Evolutionary conservation across 345 rosid species (phyloP), one percentile per base, ranked within the genome.

Genomic region (Hibiscus mutabilis): DNA sequence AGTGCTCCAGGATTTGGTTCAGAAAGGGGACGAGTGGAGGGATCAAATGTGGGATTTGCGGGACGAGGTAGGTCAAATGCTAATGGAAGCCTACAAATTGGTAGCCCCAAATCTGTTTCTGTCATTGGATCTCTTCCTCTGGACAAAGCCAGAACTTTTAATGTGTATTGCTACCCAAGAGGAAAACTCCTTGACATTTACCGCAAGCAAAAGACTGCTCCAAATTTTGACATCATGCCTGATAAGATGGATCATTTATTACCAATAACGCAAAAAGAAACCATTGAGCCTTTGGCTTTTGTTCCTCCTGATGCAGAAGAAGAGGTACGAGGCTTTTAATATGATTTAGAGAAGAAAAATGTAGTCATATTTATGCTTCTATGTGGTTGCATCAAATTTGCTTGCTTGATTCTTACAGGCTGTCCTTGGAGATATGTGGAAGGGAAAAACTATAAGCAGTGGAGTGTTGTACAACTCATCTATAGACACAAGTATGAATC

Each of bases 1-100:
- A 82, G 88, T 82, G 93, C 98, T 44, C 93, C 96, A 70, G 97
- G 98, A 66, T 90, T 89, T 90, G 92, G 95, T 29, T 79, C 69
- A 2, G 91, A 86, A 61, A 85, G 81, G 73, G 93, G 89, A 60
- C 84, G 87, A 65, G 72, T 73, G 7, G 97, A 87, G 77, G 86
- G 90, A 51, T 80, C 90, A 78, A 83, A 80, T 79, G 60, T 81
- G 35, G 85, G 91, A 67, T 92, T 92, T 84, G 74, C 91, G 29
- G 98, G 97, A 55, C 87, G 98, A 37, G 98, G 98, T 78, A 88
- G 91, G 82, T 67, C 78, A 71, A 78, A 25, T 74, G 62, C 24
- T 24, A 61, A 47, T 53, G 86, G 76, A 42, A 69, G 66, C 66
- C 52, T 66, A 16, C 68, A 70, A 76, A 69, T 66, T 78, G 86